Percentiles rank a stretch among this genome's conserved stretches.
These are phyloP conservation scores for Penicillium hesseltinei DNA, from an alignment of 2,329 filamentous ascomycete genomes.

Conservation along the genomic window DNA sequence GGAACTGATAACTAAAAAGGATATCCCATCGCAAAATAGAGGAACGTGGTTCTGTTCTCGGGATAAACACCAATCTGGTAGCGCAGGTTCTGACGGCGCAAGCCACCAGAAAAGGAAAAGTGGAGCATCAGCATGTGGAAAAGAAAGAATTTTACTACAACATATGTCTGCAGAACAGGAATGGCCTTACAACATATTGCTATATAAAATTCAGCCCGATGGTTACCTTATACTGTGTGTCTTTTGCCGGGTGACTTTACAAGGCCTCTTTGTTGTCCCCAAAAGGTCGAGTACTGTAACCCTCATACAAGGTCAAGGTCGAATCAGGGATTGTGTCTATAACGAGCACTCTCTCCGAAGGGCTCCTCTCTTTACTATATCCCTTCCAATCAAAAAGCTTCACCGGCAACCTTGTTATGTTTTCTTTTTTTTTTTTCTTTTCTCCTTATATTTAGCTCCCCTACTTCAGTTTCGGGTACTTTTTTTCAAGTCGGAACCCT, in stretches of 20 bases:
- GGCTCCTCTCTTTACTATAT: slow-evolving; percentile 3
- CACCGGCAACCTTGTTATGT: background rate
- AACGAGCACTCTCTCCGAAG: slow-evolving; percentile 7
- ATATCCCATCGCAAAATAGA: background rate
- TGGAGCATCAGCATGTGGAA: background rate
- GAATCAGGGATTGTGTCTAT: slow-evolving; percentile 3
- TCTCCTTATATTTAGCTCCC: slow-evolving; percentile 2
- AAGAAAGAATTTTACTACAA: background rate
- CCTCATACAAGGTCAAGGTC: slow-evolving; percentile 1
- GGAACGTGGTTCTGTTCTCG: slow-evolving; percentile 9
- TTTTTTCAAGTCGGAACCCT: background rate
- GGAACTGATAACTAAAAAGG: background rate
- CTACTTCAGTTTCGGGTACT: background rate
- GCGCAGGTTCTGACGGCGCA: background rate
- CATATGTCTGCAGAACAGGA: background rate
- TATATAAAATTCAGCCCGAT: background rate
- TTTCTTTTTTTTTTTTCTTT: background rate
- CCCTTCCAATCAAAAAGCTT: slow-evolving; percentile 6
- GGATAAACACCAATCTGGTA: slow-evolving; percentile 22
- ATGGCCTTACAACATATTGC: background rate
- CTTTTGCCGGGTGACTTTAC: background rate
- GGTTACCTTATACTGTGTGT: background rate
- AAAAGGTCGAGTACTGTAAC: slow-evolving; percentile 2
- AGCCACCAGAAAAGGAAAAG: slow-evolving; percentile 17
- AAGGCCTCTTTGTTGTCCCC: background rate